Evolutionary conservation across 2,329 filamentous ascomycete genomes (phyloP).

Genomic region (Leptoxyphium fumago): DNA sequence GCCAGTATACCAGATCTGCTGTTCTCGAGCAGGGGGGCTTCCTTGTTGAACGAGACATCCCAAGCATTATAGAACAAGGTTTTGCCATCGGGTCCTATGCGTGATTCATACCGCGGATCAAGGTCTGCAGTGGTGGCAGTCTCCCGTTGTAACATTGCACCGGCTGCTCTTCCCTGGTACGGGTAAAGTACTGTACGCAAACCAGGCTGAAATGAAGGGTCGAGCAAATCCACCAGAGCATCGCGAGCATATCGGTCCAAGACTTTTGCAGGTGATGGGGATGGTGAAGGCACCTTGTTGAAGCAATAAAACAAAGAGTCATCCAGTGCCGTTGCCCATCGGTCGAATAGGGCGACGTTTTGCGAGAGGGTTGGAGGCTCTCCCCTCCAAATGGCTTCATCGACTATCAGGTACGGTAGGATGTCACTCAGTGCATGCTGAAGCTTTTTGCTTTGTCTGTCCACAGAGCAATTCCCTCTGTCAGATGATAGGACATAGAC

Average conservation of each 20-base stretch:
- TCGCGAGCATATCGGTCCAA: conserved; percentile 36
- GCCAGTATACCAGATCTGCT: conserved; percentile 63
- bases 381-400: conserved; percentile 40
- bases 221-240: conserved; percentile 42
- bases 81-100: conserved; percentile 45
- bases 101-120: conserved; percentile 56
- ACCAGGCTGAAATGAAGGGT: conserved; percentile 35
- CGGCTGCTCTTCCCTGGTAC: conserved; percentile 69
- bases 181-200: conserved; percentile 53
- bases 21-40: conserved; percentile 60
- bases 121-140: conserved; percentile 45
- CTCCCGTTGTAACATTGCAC: conserved; percentile 74
- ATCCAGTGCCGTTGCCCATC: conserved; percentile 28
- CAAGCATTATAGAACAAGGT: conserved; percentile 58
- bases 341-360: conserved; percentile 19
- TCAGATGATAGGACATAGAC: conserved; percentile 29
- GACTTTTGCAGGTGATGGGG: conserved; percentile 38
- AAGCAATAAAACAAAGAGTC: conserved; percentile 54
- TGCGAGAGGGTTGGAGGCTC: conserved; percentile 38
- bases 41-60: conserved; percentile 44
- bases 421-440: conserved; percentile 19
- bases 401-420: conserved; percentile 34
- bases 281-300: conserved; percentile 56
- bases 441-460: conserved; percentile 33
- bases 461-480: conserved; percentile 38